Conservation (phyloP, 139 green algal genomes). For the Zygnema cylindricum region DNA sequence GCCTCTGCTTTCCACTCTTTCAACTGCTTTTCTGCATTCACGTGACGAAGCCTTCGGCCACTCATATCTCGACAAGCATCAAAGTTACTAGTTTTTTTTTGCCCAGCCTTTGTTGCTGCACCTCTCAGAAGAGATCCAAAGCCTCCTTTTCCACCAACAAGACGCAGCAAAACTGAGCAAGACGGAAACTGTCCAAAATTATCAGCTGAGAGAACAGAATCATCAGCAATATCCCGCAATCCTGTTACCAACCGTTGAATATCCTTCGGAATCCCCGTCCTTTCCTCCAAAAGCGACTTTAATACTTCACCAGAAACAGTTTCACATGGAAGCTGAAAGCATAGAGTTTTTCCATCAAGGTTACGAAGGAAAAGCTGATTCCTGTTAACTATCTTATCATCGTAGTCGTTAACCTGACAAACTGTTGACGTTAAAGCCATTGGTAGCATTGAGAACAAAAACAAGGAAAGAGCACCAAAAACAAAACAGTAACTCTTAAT, state of each 20-base stretch:
- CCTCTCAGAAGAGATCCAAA: constrained; percentile 93
- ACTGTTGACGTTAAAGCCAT: no score
- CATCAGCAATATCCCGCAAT: not conserved
- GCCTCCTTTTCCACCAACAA: constrained; percentile 78
- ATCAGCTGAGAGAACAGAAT: constrained; percentile 9
- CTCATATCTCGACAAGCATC: constrained; percentile 91
- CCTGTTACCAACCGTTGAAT: not conserved
- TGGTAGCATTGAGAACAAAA: no score
- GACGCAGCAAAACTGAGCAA: constrained; percentile 38
- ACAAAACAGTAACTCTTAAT: no score
- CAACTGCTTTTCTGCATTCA: constrained; percentile 82
- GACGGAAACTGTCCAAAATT: constrained; percentile 59
- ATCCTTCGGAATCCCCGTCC: not conserved
- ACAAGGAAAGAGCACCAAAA: no score
- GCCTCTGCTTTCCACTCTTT: constrained; percentile 76
- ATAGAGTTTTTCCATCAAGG: constrained; percentile 19
- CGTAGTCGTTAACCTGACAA: no score
- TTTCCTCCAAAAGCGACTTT: not conserved
- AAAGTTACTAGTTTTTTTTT: constrained; percentile 86
- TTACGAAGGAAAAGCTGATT: constrained; percentile 6
- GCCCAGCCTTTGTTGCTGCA: constrained; percentile 77
- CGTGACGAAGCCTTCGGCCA: constrained; percentile 78
- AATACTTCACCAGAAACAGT: not conserved
- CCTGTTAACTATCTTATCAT: no score
- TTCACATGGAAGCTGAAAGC: constrained; percentile 12